phyloP scores from a whole-genome alignment of 371 early-diverging fungal species.

The Mucor sp. region DNA sequence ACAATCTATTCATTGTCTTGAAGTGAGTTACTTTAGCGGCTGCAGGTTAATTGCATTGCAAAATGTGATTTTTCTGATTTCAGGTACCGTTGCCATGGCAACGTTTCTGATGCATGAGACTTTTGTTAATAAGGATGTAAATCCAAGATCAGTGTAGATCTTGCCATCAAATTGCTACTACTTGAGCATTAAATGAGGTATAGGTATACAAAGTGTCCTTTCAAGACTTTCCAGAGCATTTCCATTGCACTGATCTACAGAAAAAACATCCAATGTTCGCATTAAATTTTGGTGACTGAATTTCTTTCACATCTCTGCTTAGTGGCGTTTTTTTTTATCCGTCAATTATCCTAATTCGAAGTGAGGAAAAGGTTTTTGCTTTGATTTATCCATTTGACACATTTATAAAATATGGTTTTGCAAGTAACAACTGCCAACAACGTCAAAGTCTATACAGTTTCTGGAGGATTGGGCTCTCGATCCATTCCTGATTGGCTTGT shows the following conservation, averaged over 20 bases:
- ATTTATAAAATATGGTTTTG: constrained; percentile 60
- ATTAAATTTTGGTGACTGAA: constrained; percentile 16
- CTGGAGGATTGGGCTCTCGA: constrained; percentile 77
- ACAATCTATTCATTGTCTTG: neutral
- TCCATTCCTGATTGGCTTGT: constrained; percentile 96
- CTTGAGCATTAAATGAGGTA: neutral
- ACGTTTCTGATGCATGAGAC: neutral
- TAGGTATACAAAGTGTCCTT: neutral
- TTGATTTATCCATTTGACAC: constrained; percentile 6
- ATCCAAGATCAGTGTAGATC: neutral
- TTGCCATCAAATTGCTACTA: neutral
- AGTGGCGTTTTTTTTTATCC: neutral
- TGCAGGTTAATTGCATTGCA: neutral
- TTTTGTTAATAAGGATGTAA: neutral
- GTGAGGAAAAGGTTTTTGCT: neutral
- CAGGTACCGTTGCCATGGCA: neutral
- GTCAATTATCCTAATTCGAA: neutral
- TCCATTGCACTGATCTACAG: neutral
- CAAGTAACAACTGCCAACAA: constrained; percentile 83
- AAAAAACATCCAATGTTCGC: neutral
- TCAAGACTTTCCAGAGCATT: neutral
- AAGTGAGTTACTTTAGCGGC: neutral
- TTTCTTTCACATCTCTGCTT: constrained; percentile 13
- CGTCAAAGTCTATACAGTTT: constrained; percentile 92
- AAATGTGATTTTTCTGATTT: neutral